Conservation (phyloP, 1,284 basidiomycete species). For the Phellopilus nigrolimitatus region DNA sequence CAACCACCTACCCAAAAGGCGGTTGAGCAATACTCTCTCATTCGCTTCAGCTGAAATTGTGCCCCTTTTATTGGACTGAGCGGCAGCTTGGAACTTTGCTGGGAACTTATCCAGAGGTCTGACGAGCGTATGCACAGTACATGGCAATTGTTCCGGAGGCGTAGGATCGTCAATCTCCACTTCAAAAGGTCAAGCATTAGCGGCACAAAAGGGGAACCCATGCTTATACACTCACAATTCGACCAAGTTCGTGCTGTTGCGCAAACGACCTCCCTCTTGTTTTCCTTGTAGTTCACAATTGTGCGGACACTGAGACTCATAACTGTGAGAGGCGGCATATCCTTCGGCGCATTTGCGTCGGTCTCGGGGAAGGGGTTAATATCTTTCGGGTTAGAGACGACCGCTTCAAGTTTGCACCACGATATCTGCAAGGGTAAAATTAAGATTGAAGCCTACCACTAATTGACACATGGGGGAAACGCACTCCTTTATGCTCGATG, state of each 20-base stretch:
- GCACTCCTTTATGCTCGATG: slow-evolving; percentile 72
- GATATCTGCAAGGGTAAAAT: slow-evolving; percentile 57
- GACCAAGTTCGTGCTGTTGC: slow-evolving; percentile 85
- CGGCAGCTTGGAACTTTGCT: slow-evolving; percentile 72
- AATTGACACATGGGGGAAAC: slow-evolving; percentile 27
- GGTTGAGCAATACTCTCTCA: slow-evolving; percentile 85
- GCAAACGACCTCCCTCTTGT: slow-evolving; percentile 91
- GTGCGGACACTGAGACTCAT: slow-evolving; percentile 89
- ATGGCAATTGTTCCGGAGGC: slow-evolving; percentile 82
- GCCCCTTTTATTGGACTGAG: slow-evolving; percentile 60
- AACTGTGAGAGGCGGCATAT: slow-evolving; percentile 85
- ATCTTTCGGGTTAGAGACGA: slow-evolving; percentile 81
- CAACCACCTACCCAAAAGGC: slow-evolving; percentile 58
- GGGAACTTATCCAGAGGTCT: slow-evolving; percentile 91
- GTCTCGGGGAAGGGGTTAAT: slow-evolving; percentile 80
- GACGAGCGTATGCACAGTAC: slow-evolving; percentile 85
- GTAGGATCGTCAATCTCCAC: slow-evolving; percentile 87
- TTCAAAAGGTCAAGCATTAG: slow-evolving; percentile 29
- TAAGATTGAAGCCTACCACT: slow-evolving; percentile 9
- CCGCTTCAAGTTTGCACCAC: slow-evolving; percentile 95
- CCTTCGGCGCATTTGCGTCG: slow-evolving; percentile 70
- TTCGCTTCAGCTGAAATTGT: slow-evolving; percentile 74
- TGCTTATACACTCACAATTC: slow-evolving; percentile 57
- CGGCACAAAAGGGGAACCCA: slow-evolving; percentile 1
- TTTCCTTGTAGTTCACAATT: slow-evolving; percentile 91